These are phyloP conservation scores for Camelina sativa DNA, from an alignment of 345 rosid species.

Conservation along the genomic window DNA sequence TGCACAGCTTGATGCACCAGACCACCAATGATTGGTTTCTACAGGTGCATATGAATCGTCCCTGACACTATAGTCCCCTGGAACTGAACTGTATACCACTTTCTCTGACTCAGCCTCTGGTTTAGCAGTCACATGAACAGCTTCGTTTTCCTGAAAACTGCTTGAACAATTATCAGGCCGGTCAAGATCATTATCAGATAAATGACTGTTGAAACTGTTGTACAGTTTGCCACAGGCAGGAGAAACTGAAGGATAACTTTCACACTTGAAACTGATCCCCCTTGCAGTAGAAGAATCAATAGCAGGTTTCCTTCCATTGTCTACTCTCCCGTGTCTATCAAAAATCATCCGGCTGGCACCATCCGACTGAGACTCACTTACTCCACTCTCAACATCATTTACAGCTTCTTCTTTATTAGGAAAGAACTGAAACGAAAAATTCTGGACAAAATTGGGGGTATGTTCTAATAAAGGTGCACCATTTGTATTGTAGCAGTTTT, in stretches of 20 bases:
- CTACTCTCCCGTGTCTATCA: constrained; percentile 43
- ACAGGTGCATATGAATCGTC: constrained; percentile 41
- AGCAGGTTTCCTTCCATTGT: constrained; percentile 44
- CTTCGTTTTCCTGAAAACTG: constrained; percentile 22
- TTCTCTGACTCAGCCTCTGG: constrained; percentile 43
- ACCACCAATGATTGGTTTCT: constrained; percentile 44
- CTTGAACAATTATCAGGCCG: constrained; percentile 45
- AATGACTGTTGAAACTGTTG: constrained; percentile 41
- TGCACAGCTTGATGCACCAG: constrained; percentile 39
- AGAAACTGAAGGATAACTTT: constrained; percentile 42
- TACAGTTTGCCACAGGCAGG: constrained; percentile 40
- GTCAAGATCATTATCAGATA: constrained; percentile 37
- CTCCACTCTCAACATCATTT: constrained; percentile 51
- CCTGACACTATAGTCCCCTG: constrained; percentile 37
- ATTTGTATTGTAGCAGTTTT: constrained; percentile 40
- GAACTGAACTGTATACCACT: constrained; percentile 42
- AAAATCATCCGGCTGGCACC: constrained; percentile 47
- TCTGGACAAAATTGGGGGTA: constrained; percentile 32
- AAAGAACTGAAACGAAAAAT: constrained; percentile 36
- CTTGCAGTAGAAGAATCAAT: constrained; percentile 47
- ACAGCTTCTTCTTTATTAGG: constrained; percentile 46
- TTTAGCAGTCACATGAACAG: constrained; percentile 39
- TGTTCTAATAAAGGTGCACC: constrained; percentile 35
- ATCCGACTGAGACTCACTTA: constrained; percentile 47
- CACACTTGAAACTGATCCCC: constrained; percentile 45